Base-by-base conservation (phyloP, 2,329 filamentous ascomycete genomes). In the Hypoxylon sp. region DNA sequence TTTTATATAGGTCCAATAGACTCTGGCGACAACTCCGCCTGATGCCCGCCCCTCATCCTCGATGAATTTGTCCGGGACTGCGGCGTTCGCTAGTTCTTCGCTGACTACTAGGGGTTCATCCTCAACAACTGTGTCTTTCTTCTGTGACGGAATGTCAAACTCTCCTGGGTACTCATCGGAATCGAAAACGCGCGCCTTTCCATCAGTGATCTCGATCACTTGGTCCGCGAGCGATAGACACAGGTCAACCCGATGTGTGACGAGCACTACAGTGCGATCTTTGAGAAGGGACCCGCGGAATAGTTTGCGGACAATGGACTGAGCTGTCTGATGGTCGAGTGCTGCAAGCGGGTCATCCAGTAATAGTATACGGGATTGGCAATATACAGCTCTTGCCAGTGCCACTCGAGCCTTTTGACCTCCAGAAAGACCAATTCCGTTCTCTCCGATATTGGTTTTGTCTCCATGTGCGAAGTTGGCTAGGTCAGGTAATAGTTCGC, bases 1-100 rank as follows among this genome's bases (percentile, higher is more conserved):
- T 77, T 89, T 91, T 79, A 97, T 89, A 70, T 97, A 97, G 68
- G 89, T 88, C 88, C 91, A 93, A 74, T 97, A 97, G 0, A 97
- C 90, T 5, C 84, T 84, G 9, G 88, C 80, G 71, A 94, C 87
- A 1, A 97, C 91, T 1, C 91, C 89, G 16, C 94, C 93, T 64
- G 92, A 86, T 0, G 87, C 90, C 51, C 92, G 85, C 70, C 89
- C 83, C 75, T 96, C 92, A 30, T 94, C 91, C 73, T 94, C 90
- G 47, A 94, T 89, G 73, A 95, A 94, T 72, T 93, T 93, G 30
- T 91, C 88, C 0, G 90, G 89, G 11, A 88, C 80, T 0, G 87
- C 87, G 8, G 84, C 82, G 4, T 78, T 78, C 12, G 82, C 79
- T 16, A 83, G 77, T 16, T 82, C 80, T 5, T 82, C 76, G 1